Conservation (phyloP, 495 filamentous ascomycete species). For the Arthonia radiata region DNA sequence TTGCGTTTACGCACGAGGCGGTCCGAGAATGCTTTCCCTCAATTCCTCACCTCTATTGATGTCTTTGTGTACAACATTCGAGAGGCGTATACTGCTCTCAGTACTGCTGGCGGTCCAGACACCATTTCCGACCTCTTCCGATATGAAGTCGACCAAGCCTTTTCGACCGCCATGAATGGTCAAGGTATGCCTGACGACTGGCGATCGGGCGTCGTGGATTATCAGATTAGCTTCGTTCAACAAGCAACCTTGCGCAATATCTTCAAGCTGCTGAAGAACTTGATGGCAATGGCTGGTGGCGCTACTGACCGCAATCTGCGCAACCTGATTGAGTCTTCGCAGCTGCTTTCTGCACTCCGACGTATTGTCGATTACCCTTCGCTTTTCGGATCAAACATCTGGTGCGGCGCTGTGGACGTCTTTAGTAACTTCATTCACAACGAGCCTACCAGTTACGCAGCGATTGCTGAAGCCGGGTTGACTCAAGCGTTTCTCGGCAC, state of each 20-base stretch:
- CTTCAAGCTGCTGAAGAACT: conserved; percentile 86
- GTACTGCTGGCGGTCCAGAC: conserved; percentile 59
- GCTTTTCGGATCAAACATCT: conserved; percentile 72
- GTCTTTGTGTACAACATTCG: conserved; percentile 57
- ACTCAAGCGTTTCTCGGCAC: conserved; percentile 61
- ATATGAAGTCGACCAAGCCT: conserved; percentile 48
- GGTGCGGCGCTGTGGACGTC: conserved; percentile 77
- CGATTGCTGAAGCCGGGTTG: conserved; percentile 81
- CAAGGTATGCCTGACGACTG: conserved; percentile 52
- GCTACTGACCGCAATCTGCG: conserved; percentile 72
- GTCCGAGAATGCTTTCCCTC: conserved; percentile 58
- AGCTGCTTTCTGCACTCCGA: conserved; percentile 50
- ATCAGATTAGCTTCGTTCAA: conserved; percentile 72
- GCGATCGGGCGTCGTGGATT: conserved; percentile 66
- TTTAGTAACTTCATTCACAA: conserved; percentile 95
- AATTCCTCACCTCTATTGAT: conserved; percentile 64
- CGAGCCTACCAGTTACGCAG: conserved; percentile 89
- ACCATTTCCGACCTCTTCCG: conserved; percentile 63
- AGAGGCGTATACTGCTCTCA: conserved; percentile 56
- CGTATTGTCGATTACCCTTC: conserved; percentile 54
- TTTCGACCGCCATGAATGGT: conserved; percentile 34
- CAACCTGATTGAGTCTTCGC: conserved; percentile 84
- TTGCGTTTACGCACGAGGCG: conserved; percentile 60
- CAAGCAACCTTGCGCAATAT: conserved; percentile 83
- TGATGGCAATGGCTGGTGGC: conserved; percentile 66